Evolutionary conservation across 2,329 filamentous ascomycete species (phyloP).

Genomic region (Ilyonectria sp.): DNA sequence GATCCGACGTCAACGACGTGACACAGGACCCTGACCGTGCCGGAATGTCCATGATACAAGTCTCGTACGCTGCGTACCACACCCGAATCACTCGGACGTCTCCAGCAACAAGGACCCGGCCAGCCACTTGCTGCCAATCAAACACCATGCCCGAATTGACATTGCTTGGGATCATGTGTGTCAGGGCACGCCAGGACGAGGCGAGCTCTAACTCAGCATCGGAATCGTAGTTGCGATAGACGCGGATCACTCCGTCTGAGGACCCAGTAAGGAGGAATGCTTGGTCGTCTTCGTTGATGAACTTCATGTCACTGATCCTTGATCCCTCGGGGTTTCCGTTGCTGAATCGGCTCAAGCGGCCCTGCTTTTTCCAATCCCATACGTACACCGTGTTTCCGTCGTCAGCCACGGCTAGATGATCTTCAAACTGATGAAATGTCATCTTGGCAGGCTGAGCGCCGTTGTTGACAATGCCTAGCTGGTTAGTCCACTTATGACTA

Average conservation of each 20-base stretch:
- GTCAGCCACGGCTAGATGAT: constrained; percentile 94
- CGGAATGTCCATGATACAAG: constrained; percentile 93
- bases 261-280: constrained; percentile 95
- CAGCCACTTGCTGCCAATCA: constrained; percentile 99
- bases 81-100: constrained; percentile 96
- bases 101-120: constrained; percentile 93
- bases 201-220: constrained; percentile 85
- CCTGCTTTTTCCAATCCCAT: constrained; percentile 92
- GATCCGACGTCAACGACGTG: constrained; percentile 94
- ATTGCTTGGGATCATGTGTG: constrained; percentile 93
- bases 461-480: constrained; percentile 88
- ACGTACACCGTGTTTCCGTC: constrained; percentile 91
- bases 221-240: constrained; percentile 93
- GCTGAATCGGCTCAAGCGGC: constrained; percentile 85
- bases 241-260: constrained; percentile 92
- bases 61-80: constrained; percentile 95
- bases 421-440: constrained; percentile 98
- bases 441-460: constrained; percentile 91
- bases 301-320: constrained; percentile 93
- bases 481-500: constrained; percentile 88
- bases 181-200: constrained; percentile 91
- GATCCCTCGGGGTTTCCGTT: constrained; percentile 95
- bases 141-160: constrained; percentile 96
- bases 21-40: constrained; percentile 96
- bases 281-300: constrained; percentile 98